Conservation (phyloP, 768 basidiomycete species). For the Serendipita sp. region DNA sequence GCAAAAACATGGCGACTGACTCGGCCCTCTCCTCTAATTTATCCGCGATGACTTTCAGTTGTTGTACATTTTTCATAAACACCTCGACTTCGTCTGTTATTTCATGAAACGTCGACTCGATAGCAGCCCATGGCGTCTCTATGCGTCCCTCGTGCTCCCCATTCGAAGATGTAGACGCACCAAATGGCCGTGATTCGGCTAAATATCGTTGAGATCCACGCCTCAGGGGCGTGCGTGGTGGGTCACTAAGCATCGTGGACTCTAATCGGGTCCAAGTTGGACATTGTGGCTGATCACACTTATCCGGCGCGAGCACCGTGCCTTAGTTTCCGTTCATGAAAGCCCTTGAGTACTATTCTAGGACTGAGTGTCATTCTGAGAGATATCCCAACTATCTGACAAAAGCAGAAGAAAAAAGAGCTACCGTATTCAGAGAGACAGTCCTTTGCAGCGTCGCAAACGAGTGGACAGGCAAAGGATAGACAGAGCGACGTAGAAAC, state of each 20-base stretch:
- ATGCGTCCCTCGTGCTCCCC: slow-evolving; percentile 72
- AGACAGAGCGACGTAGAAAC: no score
- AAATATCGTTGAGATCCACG: slow-evolving; percentile 87
- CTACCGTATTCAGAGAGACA: no score
- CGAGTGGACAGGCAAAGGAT: no score
- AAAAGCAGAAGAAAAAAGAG: no score
- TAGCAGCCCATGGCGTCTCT: slow-evolving; percentile 24
- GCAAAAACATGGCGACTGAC: slow-evolving; percentile 79
- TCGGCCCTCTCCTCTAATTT: slow-evolving; percentile 81
- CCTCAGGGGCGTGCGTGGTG: slow-evolving; percentile 62
- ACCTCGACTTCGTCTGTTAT: slow-evolving; percentile 77
- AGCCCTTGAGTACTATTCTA: neutral
- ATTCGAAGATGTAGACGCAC: slow-evolving; percentile 33
- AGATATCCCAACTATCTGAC: no score
- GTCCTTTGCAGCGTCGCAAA: no score
- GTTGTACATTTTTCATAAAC: slow-evolving; percentile 57
- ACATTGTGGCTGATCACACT: no score
- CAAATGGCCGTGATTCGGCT: slow-evolving; percentile 23
- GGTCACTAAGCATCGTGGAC: neutral
- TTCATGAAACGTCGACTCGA: slow-evolving; percentile 70
- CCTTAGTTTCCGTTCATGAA: no score
- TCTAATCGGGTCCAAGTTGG: no score
- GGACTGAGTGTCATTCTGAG: neutral
- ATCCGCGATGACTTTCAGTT: slow-evolving; percentile 51
- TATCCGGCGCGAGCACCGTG: no score